These are phyloP conservation scores for Elsinoe batatas DNA, from an alignment of 2,329 filamentous ascomycete species.

Conservation along the genomic window DNA sequence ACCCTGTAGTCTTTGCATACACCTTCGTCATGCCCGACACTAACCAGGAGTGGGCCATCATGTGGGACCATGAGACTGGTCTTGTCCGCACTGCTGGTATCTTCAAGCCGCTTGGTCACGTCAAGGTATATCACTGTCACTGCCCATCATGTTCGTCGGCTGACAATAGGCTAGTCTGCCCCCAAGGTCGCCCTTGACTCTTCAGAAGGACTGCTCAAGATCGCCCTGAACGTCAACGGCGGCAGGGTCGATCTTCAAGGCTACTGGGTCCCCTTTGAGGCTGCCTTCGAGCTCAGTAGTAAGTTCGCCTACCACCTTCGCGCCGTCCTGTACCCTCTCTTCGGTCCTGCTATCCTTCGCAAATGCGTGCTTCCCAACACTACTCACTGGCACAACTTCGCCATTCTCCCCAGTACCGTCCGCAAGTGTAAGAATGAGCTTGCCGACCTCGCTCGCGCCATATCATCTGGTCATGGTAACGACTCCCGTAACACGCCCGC, in stretches of 20 bases:
- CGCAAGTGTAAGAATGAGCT: neutral
- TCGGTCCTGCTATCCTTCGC: conserved; percentile 69
- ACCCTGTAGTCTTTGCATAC: conserved; percentile 67
- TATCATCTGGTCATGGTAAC: neutral
- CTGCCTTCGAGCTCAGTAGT: conserved; percentile 74
- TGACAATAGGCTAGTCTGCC: conserved; percentile 54
- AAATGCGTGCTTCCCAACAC: conserved; percentile 58
- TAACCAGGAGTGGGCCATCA: conserved; percentile 59
- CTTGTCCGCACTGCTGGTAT: conserved; percentile 89
- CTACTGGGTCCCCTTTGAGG: conserved; percentile 92
- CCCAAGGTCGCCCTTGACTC: conserved; percentile 62
- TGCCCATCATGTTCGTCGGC: conserved; percentile 8
- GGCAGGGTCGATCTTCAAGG: conserved; percentile 86
- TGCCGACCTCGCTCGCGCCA: neutral
- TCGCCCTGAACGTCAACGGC: conserved; percentile 89
- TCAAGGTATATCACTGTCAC: conserved; percentile 54
- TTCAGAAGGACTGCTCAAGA: conserved; percentile 76
- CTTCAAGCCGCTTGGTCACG: conserved; percentile 81
- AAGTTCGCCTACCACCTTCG: conserved; percentile 85
- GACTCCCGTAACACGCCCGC: neutral
- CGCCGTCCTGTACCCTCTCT: conserved; percentile 77
- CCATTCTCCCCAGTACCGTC: neutral
- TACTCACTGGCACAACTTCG: conserved; percentile 42
- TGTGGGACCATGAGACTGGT: conserved; percentile 97
- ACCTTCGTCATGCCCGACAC: conserved; percentile 60